Evolutionary conservation across 2,329 filamentous ascomycete species (phyloP), one percentile per base, ranked within the genome.

Genomic region (Phyllosticta citribraziliensis): DNA sequence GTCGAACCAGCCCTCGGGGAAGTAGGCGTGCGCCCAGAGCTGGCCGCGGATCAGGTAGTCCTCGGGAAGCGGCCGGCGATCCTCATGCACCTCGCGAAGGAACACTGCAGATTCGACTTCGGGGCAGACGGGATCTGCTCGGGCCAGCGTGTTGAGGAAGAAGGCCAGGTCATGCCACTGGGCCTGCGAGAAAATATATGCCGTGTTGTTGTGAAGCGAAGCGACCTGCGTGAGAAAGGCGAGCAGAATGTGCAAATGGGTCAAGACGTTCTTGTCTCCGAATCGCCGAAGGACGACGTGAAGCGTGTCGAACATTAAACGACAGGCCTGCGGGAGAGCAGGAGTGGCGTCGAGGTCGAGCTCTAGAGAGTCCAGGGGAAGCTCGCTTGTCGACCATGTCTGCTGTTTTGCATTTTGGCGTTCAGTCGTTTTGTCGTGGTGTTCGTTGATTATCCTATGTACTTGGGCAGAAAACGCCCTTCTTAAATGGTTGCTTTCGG

Each of bases 1-100:
- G 9, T 79, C 77, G 67, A 89, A 89, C 82, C 83, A 88, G 0
- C 77, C 73, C 0, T 71, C 61, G 0, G 85, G 84, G 58, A 82
- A 85, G 61, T 86, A 86, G 11, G 77, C 75, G 2, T 84, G 78
- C 0, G 80, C 76, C 76, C 84, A 89, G 1, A 84, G 70, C 1
- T 88, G 74, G 0, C 88, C 88, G 1, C 85, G 78, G 60, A 89
- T 79, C 0, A 82, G 78, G 65, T 84, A 89, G 63, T 91, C 88
- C 56, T 91, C 88, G 0, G 86, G 85, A 0, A 91, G 70, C 0
- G 87, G 86, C 0, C 79, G 75, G 1, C 77, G 77, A 0, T 77
- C 69, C 1, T 73, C 72, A 30, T 76, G 75, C 1, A 76, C 60
- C 76, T 2, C 75, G 74, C 1, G 73, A 68, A 0, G 82, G 82